Percentiles rank a stretch among this genome's conserved stretches.
Evolutionary conservation across 495 filamentous ascomycete genomes (phyloP).

Genomic region (Tuber calosporum): DNA sequence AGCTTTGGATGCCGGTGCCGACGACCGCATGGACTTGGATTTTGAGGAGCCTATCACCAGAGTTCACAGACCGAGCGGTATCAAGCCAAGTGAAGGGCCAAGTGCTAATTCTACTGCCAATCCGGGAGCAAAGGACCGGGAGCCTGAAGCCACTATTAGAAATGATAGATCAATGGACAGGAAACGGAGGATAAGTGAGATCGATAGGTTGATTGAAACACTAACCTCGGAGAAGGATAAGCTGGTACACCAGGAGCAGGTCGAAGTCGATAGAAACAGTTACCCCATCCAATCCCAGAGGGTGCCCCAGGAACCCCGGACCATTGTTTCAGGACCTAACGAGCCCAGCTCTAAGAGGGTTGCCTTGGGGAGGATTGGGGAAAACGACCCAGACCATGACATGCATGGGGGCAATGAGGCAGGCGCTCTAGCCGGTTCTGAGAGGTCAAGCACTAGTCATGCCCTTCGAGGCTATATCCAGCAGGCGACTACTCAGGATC

Average conservation of each 20-base stretch:
- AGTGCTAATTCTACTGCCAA: neutral
- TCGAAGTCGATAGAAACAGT: neutral
- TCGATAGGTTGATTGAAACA: neutral
- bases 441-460: neutral
- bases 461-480: neutral
- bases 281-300: neutral
- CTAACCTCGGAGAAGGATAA: conserved; percentile 6
- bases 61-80: neutral
- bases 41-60: neutral
- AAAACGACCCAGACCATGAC: conserved; percentile 16
- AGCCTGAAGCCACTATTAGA: neutral
- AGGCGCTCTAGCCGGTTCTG: neutral
- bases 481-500: neutral
- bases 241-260: neutral
- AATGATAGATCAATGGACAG: neutral
- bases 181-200: conserved; percentile 5
- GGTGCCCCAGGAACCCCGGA: neutral
- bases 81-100: neutral
- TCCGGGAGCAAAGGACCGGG: conserved; percentile 1
- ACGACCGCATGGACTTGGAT: neutral
- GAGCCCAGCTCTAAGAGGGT: neutral
- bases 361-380: conserved; percentile 12
- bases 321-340: neutral
- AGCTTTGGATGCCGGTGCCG: neutral
- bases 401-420: neutral